These are phyloP conservation scores for Saxophila tyrrhenica DNA, from an alignment of 495 filamentous ascomycete genomes.

Conservation along the genomic window DNA sequence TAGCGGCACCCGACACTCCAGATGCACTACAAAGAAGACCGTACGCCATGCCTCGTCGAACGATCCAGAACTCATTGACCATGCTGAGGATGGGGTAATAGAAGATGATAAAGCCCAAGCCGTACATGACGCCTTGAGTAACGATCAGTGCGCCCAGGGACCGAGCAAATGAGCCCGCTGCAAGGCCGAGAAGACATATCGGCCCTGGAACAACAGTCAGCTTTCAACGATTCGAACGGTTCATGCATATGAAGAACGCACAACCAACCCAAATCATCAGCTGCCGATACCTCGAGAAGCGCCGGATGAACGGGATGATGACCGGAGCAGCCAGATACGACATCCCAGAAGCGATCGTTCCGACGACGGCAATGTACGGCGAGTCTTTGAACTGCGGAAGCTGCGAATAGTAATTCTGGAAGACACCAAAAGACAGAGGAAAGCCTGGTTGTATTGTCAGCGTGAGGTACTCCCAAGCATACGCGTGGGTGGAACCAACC, in stretches of 20 bases:
- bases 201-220: slow-evolving; percentile 7
- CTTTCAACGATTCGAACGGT: not conserved
- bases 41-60: slow-evolving; percentile 12
- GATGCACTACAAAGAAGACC: slow-evolving; percentile 9
- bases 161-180: slow-evolving; percentile 28
- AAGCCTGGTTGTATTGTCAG: slow-evolving; percentile 20
- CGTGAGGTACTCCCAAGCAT: not conserved
- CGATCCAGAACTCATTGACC: slow-evolving; percentile 14
- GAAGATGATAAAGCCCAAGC: slow-evolving; percentile 29
- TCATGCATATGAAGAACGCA: slow-evolving; percentile 3
- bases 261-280: slow-evolving; percentile 28
- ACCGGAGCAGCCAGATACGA: slow-evolving; percentile 26
- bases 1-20: slow-evolving; percentile 6
- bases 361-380: slow-evolving; percentile 26
- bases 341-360: slow-evolving; percentile 25
- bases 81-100: slow-evolving; percentile 27
- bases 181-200: slow-evolving; percentile 17
- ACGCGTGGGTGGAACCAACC: not conserved
- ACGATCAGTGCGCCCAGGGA: slow-evolving; percentile 25
- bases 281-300: slow-evolving; percentile 22
- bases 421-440: slow-evolving; percentile 29
- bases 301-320: slow-evolving; percentile 23
- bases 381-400: slow-evolving; percentile 25
- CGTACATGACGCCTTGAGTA: slow-evolving; percentile 32
- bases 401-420: slow-evolving; percentile 30